These are phyloP conservation scores for Cryoendolithus antarcticus DNA, from an alignment of 2,329 filamentous ascomycete species.

Conservation along the genomic window DNA sequence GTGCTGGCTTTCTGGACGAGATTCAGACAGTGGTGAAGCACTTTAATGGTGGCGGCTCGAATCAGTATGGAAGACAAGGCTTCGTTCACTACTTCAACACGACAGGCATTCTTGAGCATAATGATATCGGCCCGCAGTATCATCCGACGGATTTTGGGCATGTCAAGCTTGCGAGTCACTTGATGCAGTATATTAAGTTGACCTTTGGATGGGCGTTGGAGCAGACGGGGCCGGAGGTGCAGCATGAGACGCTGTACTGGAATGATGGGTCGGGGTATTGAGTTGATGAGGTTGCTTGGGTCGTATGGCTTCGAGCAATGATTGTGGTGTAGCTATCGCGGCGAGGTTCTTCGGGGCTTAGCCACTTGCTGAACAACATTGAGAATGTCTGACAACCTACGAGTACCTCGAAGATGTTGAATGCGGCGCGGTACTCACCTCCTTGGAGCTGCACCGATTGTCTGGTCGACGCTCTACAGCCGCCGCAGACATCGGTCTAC, in stretches of 20 bases:
- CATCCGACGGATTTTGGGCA: constrained; percentile 51
- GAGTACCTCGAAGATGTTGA: too few species aligned
- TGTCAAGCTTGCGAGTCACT: constrained; percentile 49
- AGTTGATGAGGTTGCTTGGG: too few species aligned
- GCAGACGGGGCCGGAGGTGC: constrained; percentile 42
- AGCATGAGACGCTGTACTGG: constrained; percentile 18
- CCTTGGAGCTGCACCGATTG: too few species aligned
- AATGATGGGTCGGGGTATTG: too few species aligned
- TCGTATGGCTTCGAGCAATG: too few species aligned
- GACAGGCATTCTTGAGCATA: constrained; percentile 48
- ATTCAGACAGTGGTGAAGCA: constrained; percentile 40
- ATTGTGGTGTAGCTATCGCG: too few species aligned
- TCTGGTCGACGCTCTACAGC: too few species aligned
- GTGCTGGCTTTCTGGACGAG: constrained; percentile 37
- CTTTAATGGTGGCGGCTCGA: constrained; percentile 8
- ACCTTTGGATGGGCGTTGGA: constrained; percentile 45
- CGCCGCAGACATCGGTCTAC: too few species aligned
- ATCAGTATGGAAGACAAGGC: neutral
- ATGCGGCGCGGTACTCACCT: too few species aligned
- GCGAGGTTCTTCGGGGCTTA: too few species aligned
- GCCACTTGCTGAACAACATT: too few species aligned
- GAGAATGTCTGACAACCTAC: too few species aligned
- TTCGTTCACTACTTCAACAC: constrained; percentile 53
- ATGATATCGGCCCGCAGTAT: constrained; percentile 46
- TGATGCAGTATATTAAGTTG: constrained; percentile 43